Evolutionary conservation across 1,139 yeast genomes (phyloP), one percentile per base, ranked within the genome.

Genomic region (Pichia cactophila): DNA sequence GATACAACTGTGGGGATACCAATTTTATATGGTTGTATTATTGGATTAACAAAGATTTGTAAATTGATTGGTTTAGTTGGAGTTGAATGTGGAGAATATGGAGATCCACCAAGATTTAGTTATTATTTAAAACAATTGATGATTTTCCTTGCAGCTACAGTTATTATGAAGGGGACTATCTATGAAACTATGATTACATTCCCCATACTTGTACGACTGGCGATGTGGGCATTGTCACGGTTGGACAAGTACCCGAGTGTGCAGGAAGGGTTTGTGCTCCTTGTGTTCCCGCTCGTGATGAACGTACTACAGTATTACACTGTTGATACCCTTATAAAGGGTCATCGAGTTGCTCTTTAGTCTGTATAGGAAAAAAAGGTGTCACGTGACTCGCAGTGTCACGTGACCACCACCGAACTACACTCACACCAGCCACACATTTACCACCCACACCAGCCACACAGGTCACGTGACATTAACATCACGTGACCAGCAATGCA

Each of bases 1-100:
- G 98, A 92, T 65, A 90, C 97, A 43, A 92, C 98, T 0, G 75
- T 90, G n/a, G 98, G 98, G 0, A 95, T 51, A 42, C 54, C 54
- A 1, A 42, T 51, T 11, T 23, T 51, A 6, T 51, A 51, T n/a
- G 35, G 47, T 20, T 51, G 43, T 33, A 49, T 51, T 31, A 12
- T 23, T 10, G 4, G 23, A 1, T 6, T 51, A 9, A 43, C 50
- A 1, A 28, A 29, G 11, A 14, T 31, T 11, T 83, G 74, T 54
- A 66, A 62, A 41, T 62, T n/a, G 11, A 14, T 70, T 2, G 69
- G 78, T 4, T 72, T 86, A 43, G 63, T 69, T 45, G 80, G 86
- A 48, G 83, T 88, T 7, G 81, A 84, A 49, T 83, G 94, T 45
- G 97, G 97, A 2, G 81, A 86, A 60, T 92, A 92, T 63, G 95